Conservation (phyloP, 2,329 filamentous ascomycete species). For the Botryotinia narcissicola region DNA sequence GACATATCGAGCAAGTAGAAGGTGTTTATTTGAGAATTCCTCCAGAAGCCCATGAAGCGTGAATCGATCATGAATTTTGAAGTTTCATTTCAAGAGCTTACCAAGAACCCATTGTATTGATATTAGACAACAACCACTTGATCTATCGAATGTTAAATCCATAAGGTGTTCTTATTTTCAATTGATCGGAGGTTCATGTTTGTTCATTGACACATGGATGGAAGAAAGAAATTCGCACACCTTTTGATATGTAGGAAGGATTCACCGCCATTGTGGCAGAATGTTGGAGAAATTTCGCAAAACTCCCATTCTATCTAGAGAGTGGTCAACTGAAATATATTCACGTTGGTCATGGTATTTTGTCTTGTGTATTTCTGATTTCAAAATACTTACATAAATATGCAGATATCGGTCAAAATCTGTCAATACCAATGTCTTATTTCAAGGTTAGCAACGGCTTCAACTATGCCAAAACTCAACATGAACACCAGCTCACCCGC, state of each 20-base stretch:
- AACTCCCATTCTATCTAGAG: neutral
- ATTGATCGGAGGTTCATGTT: neutral
- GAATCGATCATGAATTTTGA: neutral
- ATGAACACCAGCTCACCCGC: slow-evolving; percentile 9
- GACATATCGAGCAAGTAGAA: neutral
- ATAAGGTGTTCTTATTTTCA: neutral
- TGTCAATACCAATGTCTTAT: slow-evolving; percentile 14
- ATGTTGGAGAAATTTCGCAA: neutral
- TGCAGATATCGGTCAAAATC: slow-evolving; percentile 1
- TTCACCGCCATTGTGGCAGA: neutral
- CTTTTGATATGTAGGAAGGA: neutral
- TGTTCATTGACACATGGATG: neutral
- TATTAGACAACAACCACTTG: neutral
- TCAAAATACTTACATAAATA: neutral
- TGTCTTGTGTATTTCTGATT: neutral
- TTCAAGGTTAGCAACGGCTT: slow-evolving; percentile 16
- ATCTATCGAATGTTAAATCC: neutral
- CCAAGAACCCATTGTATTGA: neutral
- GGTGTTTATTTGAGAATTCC: neutral
- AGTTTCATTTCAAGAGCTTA: neutral
- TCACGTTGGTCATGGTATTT: neutral
- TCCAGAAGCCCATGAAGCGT: neutral
- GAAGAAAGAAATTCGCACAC: neutral
- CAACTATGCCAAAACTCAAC: neutral
- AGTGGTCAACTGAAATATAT: neutral